Conservation (phyloP, 1,139 yeast genomes). For the Kodamaea arcana region DNA sequence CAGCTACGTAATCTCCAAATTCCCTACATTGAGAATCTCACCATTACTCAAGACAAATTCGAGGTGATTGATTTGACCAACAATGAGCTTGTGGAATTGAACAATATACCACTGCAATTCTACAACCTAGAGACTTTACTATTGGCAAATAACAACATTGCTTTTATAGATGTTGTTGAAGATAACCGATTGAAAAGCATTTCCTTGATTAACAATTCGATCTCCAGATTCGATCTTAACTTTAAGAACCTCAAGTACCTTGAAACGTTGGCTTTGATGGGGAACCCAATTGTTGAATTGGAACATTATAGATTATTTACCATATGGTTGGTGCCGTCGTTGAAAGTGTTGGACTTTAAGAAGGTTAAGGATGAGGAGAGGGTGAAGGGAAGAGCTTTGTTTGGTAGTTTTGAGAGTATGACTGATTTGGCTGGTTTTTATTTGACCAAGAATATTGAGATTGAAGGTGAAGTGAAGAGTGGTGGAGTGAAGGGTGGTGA, state of each 20-base stretch:
- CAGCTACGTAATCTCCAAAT: conserved; percentile 33
- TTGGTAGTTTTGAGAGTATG: conserved; percentile 32
- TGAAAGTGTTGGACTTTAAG: conserved; percentile 63
- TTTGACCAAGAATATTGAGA: conserved; percentile 4
- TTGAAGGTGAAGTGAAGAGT: too few relatives aligned
- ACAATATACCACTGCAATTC: conserved; percentile 45
- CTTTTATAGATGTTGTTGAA: conserved; percentile 22
- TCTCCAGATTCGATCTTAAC: conserved; percentile 32
- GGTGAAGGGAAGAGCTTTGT: conserved; percentile 34
- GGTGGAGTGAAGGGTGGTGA: conserved; percentile 2
- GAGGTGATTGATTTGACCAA: conserved; percentile 65
- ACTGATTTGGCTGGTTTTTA: conserved; percentile 12
- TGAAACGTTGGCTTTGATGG: conserved; percentile 47
- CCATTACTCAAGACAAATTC: conserved; percentile 30
- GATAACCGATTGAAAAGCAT: conserved; percentile 41
- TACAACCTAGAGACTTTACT: conserved; percentile 46
- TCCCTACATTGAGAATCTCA: conserved; percentile 34
- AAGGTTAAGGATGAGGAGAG: conserved; percentile 59
- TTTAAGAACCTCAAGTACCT: conserved; percentile 29
- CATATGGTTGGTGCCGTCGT: conserved; percentile 59
- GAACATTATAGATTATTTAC: conserved; percentile 57
- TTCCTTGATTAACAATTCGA: conserved; percentile 50
- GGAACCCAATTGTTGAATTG: conserved; percentile 57
- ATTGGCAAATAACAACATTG: conserved; percentile 56
- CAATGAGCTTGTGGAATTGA: conserved; percentile 55